Evolutionary conservation across 208 protist species (phyloP).

Genomic region (Wallacemonas sp.): DNA sequence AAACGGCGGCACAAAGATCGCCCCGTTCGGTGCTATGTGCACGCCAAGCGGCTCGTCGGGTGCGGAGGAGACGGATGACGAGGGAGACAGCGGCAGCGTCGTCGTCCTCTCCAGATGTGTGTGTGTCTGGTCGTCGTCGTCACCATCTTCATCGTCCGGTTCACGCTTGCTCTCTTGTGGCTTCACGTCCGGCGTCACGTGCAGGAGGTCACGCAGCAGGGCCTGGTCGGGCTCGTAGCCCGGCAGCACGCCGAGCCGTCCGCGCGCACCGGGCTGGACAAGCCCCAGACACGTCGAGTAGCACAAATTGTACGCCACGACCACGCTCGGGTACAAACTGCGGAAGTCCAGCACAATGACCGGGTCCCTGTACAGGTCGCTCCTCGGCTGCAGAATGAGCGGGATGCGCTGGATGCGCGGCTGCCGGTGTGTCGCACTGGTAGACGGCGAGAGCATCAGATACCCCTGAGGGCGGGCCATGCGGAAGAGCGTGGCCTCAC

Average conservation of each 20-base stretch:
- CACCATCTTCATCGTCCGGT: no score
- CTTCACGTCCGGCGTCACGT: conserved; percentile 18
- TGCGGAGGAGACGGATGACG: no score
- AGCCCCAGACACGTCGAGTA: conserved; percentile 93
- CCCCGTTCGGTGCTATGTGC: conserved; percentile 73
- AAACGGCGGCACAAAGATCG: conserved; percentile 65
- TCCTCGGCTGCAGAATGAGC: conserved; percentile 77
- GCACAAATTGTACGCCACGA: conserved; percentile 99
- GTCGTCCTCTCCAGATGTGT: no score
- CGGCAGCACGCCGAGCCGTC: conserved; percentile 66
- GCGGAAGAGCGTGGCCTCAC: conserved; percentile 82
- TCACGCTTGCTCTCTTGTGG: not conserved
- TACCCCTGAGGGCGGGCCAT: conserved; percentile 69
- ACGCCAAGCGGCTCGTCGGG: conserved; percentile 50
- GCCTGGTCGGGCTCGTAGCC: conserved; percentile 45
- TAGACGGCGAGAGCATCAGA: conserved; percentile 66
- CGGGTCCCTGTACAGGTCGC: conserved; percentile 84
- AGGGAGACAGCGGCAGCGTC: no score
- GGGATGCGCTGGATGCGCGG: conserved; percentile 79
- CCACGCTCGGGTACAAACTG: conserved; percentile 99
- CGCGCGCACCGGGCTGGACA: conserved; percentile 43
- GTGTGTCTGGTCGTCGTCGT: no score
- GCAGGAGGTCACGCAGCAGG: conserved; percentile 79
- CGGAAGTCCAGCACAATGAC: conserved; percentile 99
- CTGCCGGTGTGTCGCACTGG: conserved; percentile 59